phyloP scores from a whole-genome alignment of 2,329 filamentous ascomycete species.

The Myotisia sp. region DNA sequence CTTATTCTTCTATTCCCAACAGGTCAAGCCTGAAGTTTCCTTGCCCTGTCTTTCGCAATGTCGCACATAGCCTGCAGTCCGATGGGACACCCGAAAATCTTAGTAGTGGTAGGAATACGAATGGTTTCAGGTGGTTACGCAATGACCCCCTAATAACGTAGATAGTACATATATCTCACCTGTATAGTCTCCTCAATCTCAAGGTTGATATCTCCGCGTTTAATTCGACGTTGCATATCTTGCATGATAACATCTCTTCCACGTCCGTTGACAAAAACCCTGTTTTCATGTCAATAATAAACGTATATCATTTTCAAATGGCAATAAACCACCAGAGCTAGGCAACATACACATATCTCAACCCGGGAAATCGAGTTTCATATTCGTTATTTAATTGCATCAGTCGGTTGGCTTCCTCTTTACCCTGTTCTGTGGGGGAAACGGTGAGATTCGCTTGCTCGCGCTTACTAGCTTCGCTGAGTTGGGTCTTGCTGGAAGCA shows the following conservation, averaged over 20 bases:
- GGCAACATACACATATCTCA: conserved; percentile 58
- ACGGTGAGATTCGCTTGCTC: conserved; percentile 60
- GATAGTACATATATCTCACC: conserved; percentile 34
- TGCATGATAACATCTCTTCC: conserved; percentile 60
- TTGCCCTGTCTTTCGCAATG: conserved; percentile 67
- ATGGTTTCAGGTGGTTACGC: conserved; percentile 2
- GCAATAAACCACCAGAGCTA: background rate
- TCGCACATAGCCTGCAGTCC: conserved; percentile 75
- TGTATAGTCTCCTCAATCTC: conserved; percentile 63
- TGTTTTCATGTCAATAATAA: conserved; percentile 20
- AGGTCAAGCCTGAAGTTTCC: conserved; percentile 48
- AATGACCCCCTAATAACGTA: background rate
- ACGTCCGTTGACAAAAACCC: conserved; percentile 77
- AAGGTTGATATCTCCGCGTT: conserved; percentile 46
- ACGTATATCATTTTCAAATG: too few species aligned
- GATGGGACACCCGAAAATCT: background rate
- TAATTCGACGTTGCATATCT: conserved; percentile 65
- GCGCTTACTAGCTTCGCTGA: conserved; percentile 58
- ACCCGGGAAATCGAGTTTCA: conserved; percentile 62
- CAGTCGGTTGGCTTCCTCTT: conserved; percentile 37
- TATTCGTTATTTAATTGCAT: conserved; percentile 59
- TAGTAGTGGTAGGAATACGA: background rate
- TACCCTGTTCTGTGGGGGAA: conserved; percentile 23
- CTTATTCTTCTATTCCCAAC: background rate
- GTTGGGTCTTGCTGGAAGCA: conserved; percentile 26